These are phyloP conservation scores for Eucalyptus regnans DNA, from an alignment of 345 rosid genomes.

Conservation along the genomic window DNA sequence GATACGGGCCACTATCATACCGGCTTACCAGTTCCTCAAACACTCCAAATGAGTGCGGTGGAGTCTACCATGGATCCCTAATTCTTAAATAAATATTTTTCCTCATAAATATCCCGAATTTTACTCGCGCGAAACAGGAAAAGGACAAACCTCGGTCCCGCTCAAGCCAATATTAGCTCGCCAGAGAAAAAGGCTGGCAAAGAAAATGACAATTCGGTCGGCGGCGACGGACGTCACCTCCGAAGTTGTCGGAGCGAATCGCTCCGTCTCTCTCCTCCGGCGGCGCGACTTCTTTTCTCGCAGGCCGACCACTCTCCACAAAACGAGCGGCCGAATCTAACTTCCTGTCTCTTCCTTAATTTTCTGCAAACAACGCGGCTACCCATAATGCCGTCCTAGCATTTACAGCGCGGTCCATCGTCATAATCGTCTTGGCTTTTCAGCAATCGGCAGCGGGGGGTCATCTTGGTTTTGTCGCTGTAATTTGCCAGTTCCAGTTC, in stretches of 20 bases:
- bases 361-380: not conserved
- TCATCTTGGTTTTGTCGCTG: not conserved
- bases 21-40: fast-evolving
- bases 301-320: not conserved
- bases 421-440: not conserved
- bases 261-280: not conserved
- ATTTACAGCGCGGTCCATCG: not conserved
- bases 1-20: fast-evolving
- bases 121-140: no score
- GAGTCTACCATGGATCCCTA: fast-evolving
- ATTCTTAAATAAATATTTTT: no score
- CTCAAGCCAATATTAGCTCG: not conserved
- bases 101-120: no score
- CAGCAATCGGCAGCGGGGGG: not conserved
- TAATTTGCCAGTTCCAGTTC: not conserved
- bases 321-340: not conserved
- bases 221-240: not conserved
- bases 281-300: not conserved
- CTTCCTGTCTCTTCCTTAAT: not conserved
- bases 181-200: not conserved
- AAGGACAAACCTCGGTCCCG: fast-evolving
- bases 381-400: not conserved
- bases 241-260: not conserved
- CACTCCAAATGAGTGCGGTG: no score
- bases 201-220: not conserved